phyloP scores from a whole-genome alignment of 306 rosid species.

The Malus sieversii region DNA sequence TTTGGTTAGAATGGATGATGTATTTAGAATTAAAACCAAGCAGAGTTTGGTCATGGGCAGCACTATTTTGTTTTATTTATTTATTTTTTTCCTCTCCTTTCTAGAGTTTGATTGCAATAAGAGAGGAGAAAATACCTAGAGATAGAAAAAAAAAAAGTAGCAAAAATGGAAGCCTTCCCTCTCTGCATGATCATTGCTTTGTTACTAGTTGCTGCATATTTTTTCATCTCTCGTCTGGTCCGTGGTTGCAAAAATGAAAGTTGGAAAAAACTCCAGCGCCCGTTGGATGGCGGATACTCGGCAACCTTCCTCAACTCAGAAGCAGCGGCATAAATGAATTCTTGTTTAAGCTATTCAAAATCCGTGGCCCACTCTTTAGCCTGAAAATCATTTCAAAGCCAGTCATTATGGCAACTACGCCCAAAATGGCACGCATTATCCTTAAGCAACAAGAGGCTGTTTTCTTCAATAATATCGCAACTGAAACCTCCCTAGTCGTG shows the following conservation, averaged over 20 bases:
- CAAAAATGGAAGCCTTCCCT: too few relatives aligned
- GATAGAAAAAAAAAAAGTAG: too few relatives aligned
- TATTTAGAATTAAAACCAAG: too few relatives aligned
- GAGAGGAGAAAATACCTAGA: too few relatives aligned
- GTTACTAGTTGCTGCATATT: too few relatives aligned
- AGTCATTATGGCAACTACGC: not conserved
- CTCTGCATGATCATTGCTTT: too few relatives aligned
- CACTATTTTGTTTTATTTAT: too few relatives aligned
- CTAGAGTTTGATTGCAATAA: too few relatives aligned
- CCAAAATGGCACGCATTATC: not conserved
- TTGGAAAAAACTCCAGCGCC: not conserved
- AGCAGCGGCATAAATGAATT: not conserved
- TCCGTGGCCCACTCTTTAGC: not conserved
- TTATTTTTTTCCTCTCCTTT: too few relatives aligned
- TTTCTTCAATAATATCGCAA: not conserved
- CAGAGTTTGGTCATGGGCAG: too few relatives aligned
- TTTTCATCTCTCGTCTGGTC: not conserved
- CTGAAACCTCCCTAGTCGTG: not conserved
- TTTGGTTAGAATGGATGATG: too few relatives aligned
- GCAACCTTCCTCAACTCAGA: not conserved
- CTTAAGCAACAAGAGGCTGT: not conserved
- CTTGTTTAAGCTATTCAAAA: not conserved
- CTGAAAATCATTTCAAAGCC: not conserved
- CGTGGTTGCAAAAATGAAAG: not conserved
- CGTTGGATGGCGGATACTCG: not conserved